Evolutionary conservation across 305 asterid genomes (phyloP), one percentile per base, ranked within the genome.

Genomic region (Fraxinus dipetala): DNA sequence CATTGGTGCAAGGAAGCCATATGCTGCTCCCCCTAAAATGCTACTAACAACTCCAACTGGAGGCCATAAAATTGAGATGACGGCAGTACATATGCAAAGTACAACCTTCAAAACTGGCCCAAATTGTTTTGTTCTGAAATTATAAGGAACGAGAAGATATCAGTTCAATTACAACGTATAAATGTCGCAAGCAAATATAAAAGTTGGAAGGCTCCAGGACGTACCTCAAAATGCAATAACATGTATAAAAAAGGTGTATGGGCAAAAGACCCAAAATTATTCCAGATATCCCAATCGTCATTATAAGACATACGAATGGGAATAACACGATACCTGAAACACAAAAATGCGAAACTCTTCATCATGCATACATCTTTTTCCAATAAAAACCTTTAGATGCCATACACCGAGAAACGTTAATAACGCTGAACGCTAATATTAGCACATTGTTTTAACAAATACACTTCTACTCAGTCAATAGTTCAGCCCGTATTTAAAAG

Each of bases 251-350:
- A 75, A 83, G 76, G 86, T 96, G 99, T 32, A 93, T 63, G 10
- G 95, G 97, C 97, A 91, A 94, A 85, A 96, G 97, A 73, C 95
- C 92, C 76, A 94, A 40, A 70, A 93, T 90, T 73, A 93, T 84
- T 76, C 85, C 93, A 75, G 89, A 88, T 87, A 91, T 85, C 38
- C 96, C 99, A 24, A 77, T 67, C 0, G 88, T 83, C 83, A 90
- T 81, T 30, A 93, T 72, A 59, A 94, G 81, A 84, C 93, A 90
- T 85, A 93, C 65, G 82, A 90, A 81, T 2, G 98, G 99, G 86
- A 89, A 89, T 90, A 94, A 86, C 76, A 90, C 72, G 28, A 91
- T 38, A 85, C 98, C 99, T 96, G 97, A 80, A 85, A 87, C 59
- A 79, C 63, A 43, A 77, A 78, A 72, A 24, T 24, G n/a, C 0